Conservation (phyloP, 805 yeast species). For the Pichia exigua region DNA sequence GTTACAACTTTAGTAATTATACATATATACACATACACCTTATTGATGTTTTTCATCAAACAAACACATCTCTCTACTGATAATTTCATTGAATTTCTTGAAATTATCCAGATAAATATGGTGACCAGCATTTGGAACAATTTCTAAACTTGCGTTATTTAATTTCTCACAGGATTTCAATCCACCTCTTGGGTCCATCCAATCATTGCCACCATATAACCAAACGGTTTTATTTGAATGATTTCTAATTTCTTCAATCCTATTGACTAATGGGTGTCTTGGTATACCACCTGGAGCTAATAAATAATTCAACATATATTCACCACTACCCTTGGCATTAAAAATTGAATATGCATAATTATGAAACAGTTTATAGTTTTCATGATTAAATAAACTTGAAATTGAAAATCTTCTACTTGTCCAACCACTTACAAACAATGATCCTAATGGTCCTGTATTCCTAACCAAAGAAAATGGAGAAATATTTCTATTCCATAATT, state of each 20-base stretch:
- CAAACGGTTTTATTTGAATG: constrained; percentile 41
- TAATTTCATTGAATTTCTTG: constrained; percentile 41
- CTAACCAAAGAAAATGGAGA: constrained; percentile 83
- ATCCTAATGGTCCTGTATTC: constrained; percentile 73
- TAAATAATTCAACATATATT: constrained; percentile 76
- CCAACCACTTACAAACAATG: constrained; percentile 85
- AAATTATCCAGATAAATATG: constrained; percentile 71
- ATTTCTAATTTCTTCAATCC: constrained; percentile 34
- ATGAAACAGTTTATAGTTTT: constrained; percentile 46
- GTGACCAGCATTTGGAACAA: constrained; percentile 59
- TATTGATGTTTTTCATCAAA: constrained; percentile 8
- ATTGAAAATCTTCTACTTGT: constrained; percentile 66
- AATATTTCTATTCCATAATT: constrained; percentile 68
- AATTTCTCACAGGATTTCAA: constrained; percentile 31
- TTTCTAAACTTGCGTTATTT: constrained; percentile 19
- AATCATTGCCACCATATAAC: constrained; percentile 76
- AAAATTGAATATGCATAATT: constrained; percentile 77
- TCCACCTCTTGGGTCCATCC: constrained; percentile 54
- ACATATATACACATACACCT: not conserved
- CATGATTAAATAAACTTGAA: constrained; percentile 18
- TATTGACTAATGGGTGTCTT: constrained; percentile 55
- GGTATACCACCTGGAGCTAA: constrained; percentile 91
- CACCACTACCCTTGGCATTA: constrained; percentile 86
- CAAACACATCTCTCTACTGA: constrained; percentile 44
- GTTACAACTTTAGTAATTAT: no score